Base-by-base conservation (phyloP, 345 rosid species). In the Salix exigua region DNA sequence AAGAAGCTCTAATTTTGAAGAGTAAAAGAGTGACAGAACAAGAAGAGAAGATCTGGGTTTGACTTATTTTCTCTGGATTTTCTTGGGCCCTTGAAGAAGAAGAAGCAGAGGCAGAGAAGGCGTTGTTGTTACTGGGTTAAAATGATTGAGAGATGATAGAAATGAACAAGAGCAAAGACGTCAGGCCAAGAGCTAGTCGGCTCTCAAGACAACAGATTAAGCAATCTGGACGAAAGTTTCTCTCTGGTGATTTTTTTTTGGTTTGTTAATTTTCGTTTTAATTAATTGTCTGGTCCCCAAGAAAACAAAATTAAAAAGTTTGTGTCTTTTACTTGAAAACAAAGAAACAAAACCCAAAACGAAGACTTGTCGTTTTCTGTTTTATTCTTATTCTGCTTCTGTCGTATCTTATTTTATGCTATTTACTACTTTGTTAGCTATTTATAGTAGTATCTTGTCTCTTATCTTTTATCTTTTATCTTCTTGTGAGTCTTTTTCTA, bases 121-220 rank as follows among this genome's bases (percentile, higher is more conserved):
- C 21, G 61, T 4, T 10, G 62, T 4, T 58, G 28, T 10, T 58
- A 1, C 2, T 58, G 63, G 11, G 63, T 58, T 58, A 58, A 58
- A 58, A 23, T 58, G 63, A 23, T 58, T 23, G 4, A n/a, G 51
- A 73, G 70, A 72, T 77, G 80, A 66, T 65, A 74, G 88, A 85
- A 78, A 92, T 88, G 90, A 91, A 92, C 88, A 90, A 80, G 84
- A 77, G 80, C 80, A 80, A 83, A 72, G 92, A 90, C 87, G 75
- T 80, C 89, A 88, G 84, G 86, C 91, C 82, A 71, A 90, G 86
- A 86, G 81, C 83, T 73, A 83, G 83, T 85, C 88, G 90, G 87
- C 79, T 86, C 72, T 79, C 88, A 46, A 85, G 86, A 58, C 63
- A 58, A 76, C 87, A 85, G 70, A 77, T 78, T 78, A 82, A 87